These are phyloP conservation scores for Marsdenia floribunda DNA, from an alignment of 257 asterid species.

Conservation along the genomic window DNA sequence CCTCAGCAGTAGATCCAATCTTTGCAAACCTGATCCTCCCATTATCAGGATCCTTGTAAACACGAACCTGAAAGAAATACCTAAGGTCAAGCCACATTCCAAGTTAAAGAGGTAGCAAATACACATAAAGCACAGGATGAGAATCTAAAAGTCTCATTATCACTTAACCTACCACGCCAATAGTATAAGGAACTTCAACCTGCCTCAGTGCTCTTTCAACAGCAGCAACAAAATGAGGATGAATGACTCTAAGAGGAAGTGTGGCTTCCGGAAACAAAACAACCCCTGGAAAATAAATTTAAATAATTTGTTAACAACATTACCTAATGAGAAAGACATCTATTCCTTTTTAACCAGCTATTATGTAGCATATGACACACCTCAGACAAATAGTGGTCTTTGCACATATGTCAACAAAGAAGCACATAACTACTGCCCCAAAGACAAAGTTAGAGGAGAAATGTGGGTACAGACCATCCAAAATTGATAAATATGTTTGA, in stretches of 20 bases:
- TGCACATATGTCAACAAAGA: background rate
- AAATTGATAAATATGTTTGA: background rate
- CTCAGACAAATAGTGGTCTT: background rate
- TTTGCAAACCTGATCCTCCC: constrained; percentile 54
- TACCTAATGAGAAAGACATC: background rate
- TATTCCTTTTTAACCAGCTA: background rate
- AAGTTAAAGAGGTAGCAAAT: constrained; percentile 14
- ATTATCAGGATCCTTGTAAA: constrained; percentile 47
- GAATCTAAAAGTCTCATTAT: constrained; percentile 8
- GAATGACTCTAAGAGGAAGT: constrained; percentile 85
- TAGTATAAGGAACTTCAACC: constrained; percentile 68
- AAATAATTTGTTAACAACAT: background rate
- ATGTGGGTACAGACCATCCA: background rate
- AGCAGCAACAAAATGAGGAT: constrained; percentile 73
- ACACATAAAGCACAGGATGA: constrained; percentile 12
- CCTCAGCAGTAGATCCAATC: constrained; percentile 97
- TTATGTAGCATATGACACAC: background rate
- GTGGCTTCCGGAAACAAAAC: constrained; percentile 96
- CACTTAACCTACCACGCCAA: constrained; percentile 74
- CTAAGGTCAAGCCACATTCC: constrained; percentile 16
- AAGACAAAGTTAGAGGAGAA: background rate
- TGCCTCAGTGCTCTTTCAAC: constrained; percentile 75
- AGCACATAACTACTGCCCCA: background rate
- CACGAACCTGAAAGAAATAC: constrained; percentile 57
- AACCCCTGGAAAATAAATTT: constrained; percentile 49